Percentiles rank a stretch among this genome's conserved stretches.
Conservation (phyloP, 371 early-diverging fungal species). For the Mortierella sp. region DNA sequence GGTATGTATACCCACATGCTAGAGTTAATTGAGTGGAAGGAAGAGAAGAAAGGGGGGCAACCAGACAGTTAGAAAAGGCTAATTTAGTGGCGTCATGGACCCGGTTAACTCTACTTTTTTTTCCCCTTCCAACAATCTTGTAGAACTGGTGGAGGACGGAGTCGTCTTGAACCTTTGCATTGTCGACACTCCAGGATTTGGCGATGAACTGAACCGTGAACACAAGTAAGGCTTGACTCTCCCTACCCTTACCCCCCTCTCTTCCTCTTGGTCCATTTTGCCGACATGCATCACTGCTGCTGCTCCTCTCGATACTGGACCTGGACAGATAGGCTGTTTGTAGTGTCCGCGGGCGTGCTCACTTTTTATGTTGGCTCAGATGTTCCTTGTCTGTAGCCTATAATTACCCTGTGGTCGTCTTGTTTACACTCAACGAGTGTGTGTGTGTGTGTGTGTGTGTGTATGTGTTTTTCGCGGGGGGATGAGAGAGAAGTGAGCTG, state of each 20-base stretch:
- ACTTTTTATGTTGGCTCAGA: no score
- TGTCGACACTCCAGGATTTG: slow-evolving; percentile 97
- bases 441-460: no score
- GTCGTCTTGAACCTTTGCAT: slow-evolving; percentile 87
- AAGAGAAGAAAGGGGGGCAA: background rate
- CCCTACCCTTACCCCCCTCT: background rate
- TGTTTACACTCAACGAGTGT: background rate
- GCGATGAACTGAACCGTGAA: slow-evolving; percentile 81
- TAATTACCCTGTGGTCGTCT: slow-evolving; percentile 17
- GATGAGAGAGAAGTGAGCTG: background rate
- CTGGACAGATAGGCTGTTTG: no score
- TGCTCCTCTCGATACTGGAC: slow-evolving; percentile 27
- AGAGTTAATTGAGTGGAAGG: background rate
- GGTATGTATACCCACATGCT: slow-evolving; percentile 56
- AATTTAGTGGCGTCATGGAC: background rate
- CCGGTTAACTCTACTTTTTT: slow-evolving; percentile 5
- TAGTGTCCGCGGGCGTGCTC: no score
- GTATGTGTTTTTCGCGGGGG: no score
- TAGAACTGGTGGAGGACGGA: slow-evolving; percentile 96
- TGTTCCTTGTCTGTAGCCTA: slow-evolving; percentile 59
- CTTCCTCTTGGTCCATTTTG: background rate
- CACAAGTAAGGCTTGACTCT: slow-evolving; percentile 73
- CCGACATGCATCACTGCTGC: no score
- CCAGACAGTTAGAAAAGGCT: background rate
- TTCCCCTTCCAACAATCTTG: background rate